These are phyloP conservation scores for Solanum ossicruentum DNA, from an alignment of 257 asterid species.

Conservation along the genomic window DNA sequence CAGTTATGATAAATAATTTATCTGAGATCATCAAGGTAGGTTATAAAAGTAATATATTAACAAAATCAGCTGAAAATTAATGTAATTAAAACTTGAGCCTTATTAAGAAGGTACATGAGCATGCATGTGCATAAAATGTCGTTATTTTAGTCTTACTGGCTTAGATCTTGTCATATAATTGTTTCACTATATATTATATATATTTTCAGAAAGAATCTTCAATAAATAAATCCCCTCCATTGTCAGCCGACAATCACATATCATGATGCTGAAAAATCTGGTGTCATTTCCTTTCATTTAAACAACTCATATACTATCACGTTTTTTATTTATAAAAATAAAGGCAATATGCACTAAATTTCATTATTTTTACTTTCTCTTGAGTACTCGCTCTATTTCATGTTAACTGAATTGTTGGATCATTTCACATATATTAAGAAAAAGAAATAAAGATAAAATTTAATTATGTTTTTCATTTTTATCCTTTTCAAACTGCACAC, in stretches of 20 bases:
- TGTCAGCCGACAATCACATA: neutral
- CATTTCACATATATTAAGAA: too few species aligned
- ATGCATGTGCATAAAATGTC: neutral
- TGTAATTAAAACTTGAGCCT: neutral
- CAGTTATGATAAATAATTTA: too few species aligned
- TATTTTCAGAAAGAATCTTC: neutral
- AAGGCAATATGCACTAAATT: too few species aligned
- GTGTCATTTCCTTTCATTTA: neutral
- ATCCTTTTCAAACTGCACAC: too few species aligned
- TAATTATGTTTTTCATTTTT: too few species aligned
- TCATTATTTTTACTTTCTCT: too few species aligned
- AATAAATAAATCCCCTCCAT: neutral
- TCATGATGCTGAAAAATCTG: neutral
- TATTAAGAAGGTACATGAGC: neutral
- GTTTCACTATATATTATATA: neutral
- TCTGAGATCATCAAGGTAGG: too few species aligned
- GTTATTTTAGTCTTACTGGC: neutral
- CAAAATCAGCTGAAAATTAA: neutral
- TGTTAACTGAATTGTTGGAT: too few species aligned
- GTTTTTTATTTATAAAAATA: too few species aligned
- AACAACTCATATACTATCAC: neutral
- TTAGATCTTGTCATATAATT: neutral
- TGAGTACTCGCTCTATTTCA: too few species aligned
- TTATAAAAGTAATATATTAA: too few species aligned
- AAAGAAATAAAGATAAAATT: too few species aligned